phyloP scores from a whole-genome alignment of 2,329 filamentous ascomycete species.

The Sarocladium brachiariae region DNA sequence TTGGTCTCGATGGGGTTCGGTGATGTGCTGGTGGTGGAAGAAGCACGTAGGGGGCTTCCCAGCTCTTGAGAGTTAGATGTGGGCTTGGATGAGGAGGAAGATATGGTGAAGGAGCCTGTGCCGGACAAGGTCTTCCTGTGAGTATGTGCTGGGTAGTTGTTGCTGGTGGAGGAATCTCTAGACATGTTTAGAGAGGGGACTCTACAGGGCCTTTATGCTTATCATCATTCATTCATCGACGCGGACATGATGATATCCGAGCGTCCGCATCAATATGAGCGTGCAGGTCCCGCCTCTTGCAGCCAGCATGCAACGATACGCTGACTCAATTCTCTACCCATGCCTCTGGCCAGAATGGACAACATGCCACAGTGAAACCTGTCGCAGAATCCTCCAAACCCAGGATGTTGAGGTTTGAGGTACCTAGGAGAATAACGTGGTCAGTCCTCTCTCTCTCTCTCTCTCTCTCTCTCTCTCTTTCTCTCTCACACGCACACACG shows the following conservation, averaged over 20 bases:
- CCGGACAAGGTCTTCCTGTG: constrained; percentile 5
- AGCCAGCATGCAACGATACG: too few relatives aligned
- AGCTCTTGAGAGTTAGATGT: constrained; percentile 1
- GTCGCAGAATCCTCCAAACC: constrained; percentile 1
- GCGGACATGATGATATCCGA: neutral
- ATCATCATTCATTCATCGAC: neutral
- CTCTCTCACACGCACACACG: too few relatives aligned
- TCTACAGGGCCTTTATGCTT: neutral
- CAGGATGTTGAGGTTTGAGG: neutral
- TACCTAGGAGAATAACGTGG: too few relatives aligned
- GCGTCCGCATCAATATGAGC: constrained; percentile 1
- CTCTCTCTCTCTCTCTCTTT: too few relatives aligned
- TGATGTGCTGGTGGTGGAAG: neutral
- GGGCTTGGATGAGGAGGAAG: neutral
- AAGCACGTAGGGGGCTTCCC: neutral
- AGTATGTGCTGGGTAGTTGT: neutral
- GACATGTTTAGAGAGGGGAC: neutral
- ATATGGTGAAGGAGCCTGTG: constrained; percentile 5
- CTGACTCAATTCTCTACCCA: too few relatives aligned
- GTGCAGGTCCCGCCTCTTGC: too few relatives aligned
- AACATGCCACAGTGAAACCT: constrained; percentile 6
- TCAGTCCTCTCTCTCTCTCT: too few relatives aligned
- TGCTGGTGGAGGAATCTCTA: neutral
- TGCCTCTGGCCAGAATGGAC: constrained; percentile 6
- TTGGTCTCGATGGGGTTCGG: neutral